Conservation (phyloP, 257 asterid genomes). For the Eucommia ulmoides region DNA sequence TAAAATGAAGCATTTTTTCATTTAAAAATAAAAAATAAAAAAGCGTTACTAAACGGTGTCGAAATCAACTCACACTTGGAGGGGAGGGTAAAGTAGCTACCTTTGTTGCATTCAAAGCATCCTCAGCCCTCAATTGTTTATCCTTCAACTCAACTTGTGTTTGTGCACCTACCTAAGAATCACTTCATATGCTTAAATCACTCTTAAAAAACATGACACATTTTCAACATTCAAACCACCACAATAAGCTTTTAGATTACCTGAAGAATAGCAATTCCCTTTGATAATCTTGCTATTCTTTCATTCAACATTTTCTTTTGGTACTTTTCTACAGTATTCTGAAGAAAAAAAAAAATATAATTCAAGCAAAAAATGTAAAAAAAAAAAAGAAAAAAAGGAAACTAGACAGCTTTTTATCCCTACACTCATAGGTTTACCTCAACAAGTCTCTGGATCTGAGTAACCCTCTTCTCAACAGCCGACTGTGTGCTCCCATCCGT, state of each 20-base stretch:
- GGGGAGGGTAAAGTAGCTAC: constrained; percentile 17
- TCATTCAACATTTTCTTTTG: constrained; percentile 62
- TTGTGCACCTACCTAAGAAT: constrained; percentile 69
- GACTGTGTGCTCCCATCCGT: constrained; percentile 55
- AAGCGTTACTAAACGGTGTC: background rate
- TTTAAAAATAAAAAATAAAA: too few relatives aligned
- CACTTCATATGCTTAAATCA: background rate
- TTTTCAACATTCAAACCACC: too few relatives aligned
- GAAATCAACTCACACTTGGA: background rate
- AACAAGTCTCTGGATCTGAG: constrained; percentile 55
- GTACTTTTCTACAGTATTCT: constrained; percentile 65
- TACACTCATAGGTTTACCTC: too few relatives aligned
- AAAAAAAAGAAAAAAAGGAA: too few relatives aligned
- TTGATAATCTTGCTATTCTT: constrained; percentile 75
- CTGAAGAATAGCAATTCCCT: constrained; percentile 71
- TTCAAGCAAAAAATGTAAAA: too few relatives aligned
- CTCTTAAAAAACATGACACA: too few relatives aligned
- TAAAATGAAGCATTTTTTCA: too few relatives aligned
- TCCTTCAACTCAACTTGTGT: constrained; percentile 76
- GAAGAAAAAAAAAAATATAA: too few relatives aligned
- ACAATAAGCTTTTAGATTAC: constrained; percentile 17
- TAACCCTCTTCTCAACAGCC: constrained; percentile 42
- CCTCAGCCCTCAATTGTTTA: constrained; percentile 75
- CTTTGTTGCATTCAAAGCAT: constrained; percentile 89
- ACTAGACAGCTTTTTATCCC: too few relatives aligned